Percentiles rank a stretch among this genome's conserved stretches.
Evolutionary conservation across 2,329 filamentous ascomycete genomes (phyloP).

Genomic region (Venturia effusa): DNA sequence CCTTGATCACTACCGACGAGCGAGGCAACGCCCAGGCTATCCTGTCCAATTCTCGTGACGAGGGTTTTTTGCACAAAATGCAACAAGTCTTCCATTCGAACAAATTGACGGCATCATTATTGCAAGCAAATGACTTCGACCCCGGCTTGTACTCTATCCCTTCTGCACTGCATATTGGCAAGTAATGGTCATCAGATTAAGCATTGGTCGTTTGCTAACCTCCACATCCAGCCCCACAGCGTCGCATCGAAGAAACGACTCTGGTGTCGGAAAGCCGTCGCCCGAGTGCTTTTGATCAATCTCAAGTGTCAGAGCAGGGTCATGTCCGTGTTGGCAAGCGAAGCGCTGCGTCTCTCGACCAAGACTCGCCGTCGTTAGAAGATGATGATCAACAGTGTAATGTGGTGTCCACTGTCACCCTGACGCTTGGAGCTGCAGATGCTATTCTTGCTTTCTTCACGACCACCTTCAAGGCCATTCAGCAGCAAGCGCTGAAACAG

Average conservation of each 20-base stretch:
- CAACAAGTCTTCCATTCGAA: not conserved
- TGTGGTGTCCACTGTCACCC: not conserved
- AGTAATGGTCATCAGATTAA: not conserved
- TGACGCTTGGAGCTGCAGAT: constrained; percentile 40
- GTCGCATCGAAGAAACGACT: not conserved
- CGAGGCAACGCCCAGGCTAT: not conserved
- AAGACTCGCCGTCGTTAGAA: constrained; percentile 1
- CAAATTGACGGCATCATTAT: not conserved
- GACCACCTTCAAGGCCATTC: constrained; percentile 51
- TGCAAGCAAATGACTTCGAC: not conserved
- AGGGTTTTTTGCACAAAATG: not conserved
- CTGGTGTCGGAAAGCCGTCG: not conserved
- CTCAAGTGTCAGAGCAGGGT: not conserved
- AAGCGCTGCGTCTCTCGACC: not conserved
- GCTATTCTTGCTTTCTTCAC: constrained; percentile 51
- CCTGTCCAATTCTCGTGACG: not conserved
- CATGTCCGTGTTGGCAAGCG: not conserved
- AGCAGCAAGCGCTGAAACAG: constrained; percentile 61
- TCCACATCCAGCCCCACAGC: not conserved
- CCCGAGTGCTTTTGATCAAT: not conserved
- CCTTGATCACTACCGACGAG: not conserved
- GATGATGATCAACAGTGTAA: constrained; percentile 13
- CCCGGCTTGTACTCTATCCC: not conserved
- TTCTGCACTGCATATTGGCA: not conserved
- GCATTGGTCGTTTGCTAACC: not conserved